phyloP scores from a whole-genome alignment of 345 rosid genomes.

The Eucalyptus curtisii region DNA sequence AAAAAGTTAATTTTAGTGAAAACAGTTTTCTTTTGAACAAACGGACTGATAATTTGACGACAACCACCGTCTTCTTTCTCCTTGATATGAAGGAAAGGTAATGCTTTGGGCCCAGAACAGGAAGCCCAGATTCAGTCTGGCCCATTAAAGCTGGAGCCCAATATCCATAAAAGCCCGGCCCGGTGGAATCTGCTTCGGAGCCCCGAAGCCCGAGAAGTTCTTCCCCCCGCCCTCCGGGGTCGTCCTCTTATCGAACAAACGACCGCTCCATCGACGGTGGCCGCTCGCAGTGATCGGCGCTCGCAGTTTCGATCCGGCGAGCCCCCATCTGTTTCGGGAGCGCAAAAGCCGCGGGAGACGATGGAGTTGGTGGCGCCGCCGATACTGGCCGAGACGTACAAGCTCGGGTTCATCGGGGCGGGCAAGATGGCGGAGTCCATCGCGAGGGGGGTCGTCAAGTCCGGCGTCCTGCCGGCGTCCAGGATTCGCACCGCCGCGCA shows the following conservation, averaged over 20 bases:
- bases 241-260: no score
- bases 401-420: slow-evolving; percentile 72
- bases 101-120: not conserved
- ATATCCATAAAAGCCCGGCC: not conserved
- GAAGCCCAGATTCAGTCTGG: not conserved
- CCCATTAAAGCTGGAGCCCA: not conserved
- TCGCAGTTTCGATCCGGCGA: not conserved
- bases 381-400: slow-evolving; percentile 33
- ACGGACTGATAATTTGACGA: not conserved
- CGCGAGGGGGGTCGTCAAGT: slow-evolving; percentile 63
- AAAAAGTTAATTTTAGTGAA: no score
- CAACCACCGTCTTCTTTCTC: not conserved
- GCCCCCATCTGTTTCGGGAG: not conserved
- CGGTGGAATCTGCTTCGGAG: not conserved
- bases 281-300: not conserved
- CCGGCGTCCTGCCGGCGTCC: slow-evolving; percentile 60
- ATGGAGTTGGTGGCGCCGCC: slow-evolving; percentile 26
- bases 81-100: not conserved
- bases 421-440: slow-evolving; percentile 97
- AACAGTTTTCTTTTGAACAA: not conserved
- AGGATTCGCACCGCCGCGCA: slow-evolving; percentile 61
- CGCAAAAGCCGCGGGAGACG: not conserved
- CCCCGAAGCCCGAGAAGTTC: not conserved
- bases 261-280: not conserved
- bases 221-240: no score